Conservation (phyloP, 2,329 filamentous ascomycete genomes). For the Gliomastix tumulicola region DNA sequence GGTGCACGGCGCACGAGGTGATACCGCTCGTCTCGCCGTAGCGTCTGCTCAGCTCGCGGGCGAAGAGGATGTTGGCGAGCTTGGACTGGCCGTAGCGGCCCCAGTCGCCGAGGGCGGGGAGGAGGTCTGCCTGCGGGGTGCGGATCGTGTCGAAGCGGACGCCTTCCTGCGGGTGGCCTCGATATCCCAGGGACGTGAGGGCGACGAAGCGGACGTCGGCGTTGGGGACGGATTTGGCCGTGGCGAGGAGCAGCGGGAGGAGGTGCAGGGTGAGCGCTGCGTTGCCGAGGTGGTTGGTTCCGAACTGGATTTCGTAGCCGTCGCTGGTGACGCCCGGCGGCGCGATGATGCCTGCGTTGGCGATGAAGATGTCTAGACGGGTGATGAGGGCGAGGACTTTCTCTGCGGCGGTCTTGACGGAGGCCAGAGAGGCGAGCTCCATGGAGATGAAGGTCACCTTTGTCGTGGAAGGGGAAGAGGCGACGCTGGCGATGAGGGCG, state of each 20-base stretch:
- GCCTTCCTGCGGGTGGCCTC: constrained; percentile 13
- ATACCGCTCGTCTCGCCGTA: constrained; percentile 15
- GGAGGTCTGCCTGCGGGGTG: constrained; percentile 8
- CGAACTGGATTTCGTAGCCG: constrained; percentile 42
- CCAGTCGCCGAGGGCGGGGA: constrained; percentile 9
- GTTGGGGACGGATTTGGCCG: constrained; percentile 10
- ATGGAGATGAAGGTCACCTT: constrained; percentile 11
- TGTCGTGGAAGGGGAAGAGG: background rate
- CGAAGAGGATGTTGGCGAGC: constrained; percentile 19
- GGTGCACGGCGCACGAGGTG: constrained; percentile 5
- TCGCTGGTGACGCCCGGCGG: constrained; percentile 28
- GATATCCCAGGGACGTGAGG: constrained; percentile 18
- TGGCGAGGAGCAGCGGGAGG: constrained; percentile 17
- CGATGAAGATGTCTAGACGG: constrained; percentile 35
- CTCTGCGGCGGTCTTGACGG: constrained; percentile 30
- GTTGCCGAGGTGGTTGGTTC: constrained; percentile 41
- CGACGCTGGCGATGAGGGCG: background rate
- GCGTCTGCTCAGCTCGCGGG: constrained; percentile 14
- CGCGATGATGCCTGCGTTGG: constrained; percentile 39
- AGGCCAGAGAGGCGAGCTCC: constrained; percentile 35
- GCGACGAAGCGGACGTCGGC: constrained; percentile 15
- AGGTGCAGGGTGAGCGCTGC: constrained; percentile 34
- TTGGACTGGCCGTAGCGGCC: constrained; percentile 21
- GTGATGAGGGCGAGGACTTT: constrained; percentile 22
- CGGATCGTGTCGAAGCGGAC: constrained; percentile 21